Base-by-base conservation (phyloP, 371 early-diverging fungal species). In the Mortierella sp. region DNA sequence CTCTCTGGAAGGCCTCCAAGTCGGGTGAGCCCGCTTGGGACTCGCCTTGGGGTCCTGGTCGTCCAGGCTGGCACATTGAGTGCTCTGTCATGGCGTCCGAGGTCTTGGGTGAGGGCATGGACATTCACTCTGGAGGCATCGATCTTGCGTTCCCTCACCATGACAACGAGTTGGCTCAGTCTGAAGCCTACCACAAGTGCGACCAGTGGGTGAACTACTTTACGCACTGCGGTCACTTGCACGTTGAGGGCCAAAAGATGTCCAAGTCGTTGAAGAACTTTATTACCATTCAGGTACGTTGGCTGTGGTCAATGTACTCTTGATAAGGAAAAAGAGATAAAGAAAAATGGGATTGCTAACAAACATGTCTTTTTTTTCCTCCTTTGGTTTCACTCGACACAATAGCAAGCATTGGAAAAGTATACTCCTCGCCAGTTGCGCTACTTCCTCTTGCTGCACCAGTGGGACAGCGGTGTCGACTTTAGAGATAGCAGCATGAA, bases 31-130 rank as follows among this genome's bases (percentile, higher is more conserved):
- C 98, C n/a, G 83, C 87, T 16, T 99, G 99, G 98, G 83, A 91
- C 25, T 96, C 96, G 0, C 96, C 96, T 51, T 99, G 99, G 98
- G 95, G 99, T 52, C 68, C 75, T n/a, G 95, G 98, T 28, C 93
- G 99, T 26, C 99, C 99, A 21, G 99, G 99, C 16, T 99, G 99
- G 99, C 99, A 99, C 74, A 99, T 99, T 84, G 99, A 99, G 86
- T 99, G 99, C 92, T 96, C 96, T 18, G 99, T 92, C 23, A 99
- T 99, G 99, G 98, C 99, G 9, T 88, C 95, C 72, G 97, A 96
- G 75, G 90, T 99, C 21, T 83, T 99, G 57, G 97, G 96, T 19
- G 87, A 90, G 28, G 85, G 87, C 43, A 90, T 99, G 81, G 99
- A 99, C 84, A 95, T 99, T 75, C 99, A 99, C 85, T 92, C 97